A percentile compares a stretch with the other conserved stretches of the same genome.
Conservation (phyloP, 495 filamentous ascomycete species). For the Talaromyces thailandensis region DNA sequence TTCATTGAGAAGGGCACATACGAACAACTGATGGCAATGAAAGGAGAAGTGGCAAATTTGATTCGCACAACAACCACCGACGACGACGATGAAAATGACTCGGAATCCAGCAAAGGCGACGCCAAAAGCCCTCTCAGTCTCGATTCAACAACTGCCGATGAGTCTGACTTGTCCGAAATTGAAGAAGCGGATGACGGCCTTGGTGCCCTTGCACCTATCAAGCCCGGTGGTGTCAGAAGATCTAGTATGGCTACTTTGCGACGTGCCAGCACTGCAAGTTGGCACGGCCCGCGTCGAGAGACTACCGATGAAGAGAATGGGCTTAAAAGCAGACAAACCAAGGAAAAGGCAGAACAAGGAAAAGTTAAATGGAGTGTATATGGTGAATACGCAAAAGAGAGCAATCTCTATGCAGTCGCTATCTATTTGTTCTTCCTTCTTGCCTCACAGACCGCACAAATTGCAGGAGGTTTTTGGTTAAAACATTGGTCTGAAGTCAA, state of each 20-base stretch:
- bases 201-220: constrained; percentile 64
- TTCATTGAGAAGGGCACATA: constrained; percentile 86
- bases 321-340: constrained; percentile 70
- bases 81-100: constrained; percentile 49
- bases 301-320: constrained; percentile 72
- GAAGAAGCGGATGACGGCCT: constrained; percentile 66
- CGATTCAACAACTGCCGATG: constrained; percentile 42
- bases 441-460: constrained; percentile 69
- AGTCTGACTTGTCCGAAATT: constrained; percentile 44
- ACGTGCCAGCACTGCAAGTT: constrained; percentile 85
- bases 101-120: constrained; percentile 40
- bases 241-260: constrained; percentile 69
- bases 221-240: constrained; percentile 40
- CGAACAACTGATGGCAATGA: constrained; percentile 85
- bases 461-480: constrained; percentile 82
- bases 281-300: constrained; percentile 76
- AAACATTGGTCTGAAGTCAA: constrained; percentile 87
- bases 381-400: constrained; percentile 83
- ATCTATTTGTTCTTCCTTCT: constrained; percentile 74
- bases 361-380: constrained; percentile 97
- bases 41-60: constrained; percentile 77
- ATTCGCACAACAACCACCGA: constrained; percentile 68
- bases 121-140: constrained; percentile 41
- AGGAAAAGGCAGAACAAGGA: constrained; percentile 83
- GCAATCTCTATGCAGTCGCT: constrained; percentile 73